A percentile compares a stretch with the other conserved stretches of the same genome.
Evolutionary conservation across 371 early-diverging fungal genomes (phyloP).

Genomic region (Rhizomucor pusillus): DNA sequence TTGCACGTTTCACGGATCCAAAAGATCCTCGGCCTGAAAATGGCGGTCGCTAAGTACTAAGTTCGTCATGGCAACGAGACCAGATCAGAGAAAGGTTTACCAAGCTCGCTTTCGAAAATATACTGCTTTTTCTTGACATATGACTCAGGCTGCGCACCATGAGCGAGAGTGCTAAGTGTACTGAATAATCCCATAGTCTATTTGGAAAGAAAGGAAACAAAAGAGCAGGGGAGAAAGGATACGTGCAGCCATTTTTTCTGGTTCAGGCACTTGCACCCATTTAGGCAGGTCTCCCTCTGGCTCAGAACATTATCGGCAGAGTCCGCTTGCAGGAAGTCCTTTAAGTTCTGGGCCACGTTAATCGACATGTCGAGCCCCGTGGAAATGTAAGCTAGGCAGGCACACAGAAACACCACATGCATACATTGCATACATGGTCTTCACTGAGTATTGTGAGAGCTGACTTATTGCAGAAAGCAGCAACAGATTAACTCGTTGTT

Average conservation of each 20-base stretch:
- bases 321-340: too few species aligned
- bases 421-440: too few species aligned
- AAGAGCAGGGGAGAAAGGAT: slow-evolving; percentile 3
- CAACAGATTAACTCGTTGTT: slow-evolving; percentile 42
- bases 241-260: too few species aligned
- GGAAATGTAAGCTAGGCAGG: too few species aligned
- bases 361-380: too few species aligned
- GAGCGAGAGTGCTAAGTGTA: slow-evolving; percentile 35
- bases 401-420: too few species aligned
- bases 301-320: too few species aligned
- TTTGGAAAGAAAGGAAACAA: not conserved
- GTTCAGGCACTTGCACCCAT: too few species aligned
- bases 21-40: slow-evolving; percentile 70
- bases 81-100: slow-evolving; percentile 22
- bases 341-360: too few species aligned
- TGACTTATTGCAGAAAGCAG: slow-evolving; percentile 19
- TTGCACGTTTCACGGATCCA: slow-evolving; percentile 72
- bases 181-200: slow-evolving; percentile 10
- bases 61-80: not conserved
- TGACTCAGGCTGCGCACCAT: slow-evolving; percentile 64
- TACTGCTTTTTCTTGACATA: slow-evolving; percentile 71
- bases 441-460: too few species aligned
- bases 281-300: too few species aligned
- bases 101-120: slow-evolving; percentile 58
- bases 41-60: not conserved